A percentile compares a stretch with the other conserved stretches of the same genome.
These are phyloP conservation scores for Articulospora tetracladia DNA, from an alignment of 495 filamentous ascomycete species.

Conservation along the genomic window DNA sequence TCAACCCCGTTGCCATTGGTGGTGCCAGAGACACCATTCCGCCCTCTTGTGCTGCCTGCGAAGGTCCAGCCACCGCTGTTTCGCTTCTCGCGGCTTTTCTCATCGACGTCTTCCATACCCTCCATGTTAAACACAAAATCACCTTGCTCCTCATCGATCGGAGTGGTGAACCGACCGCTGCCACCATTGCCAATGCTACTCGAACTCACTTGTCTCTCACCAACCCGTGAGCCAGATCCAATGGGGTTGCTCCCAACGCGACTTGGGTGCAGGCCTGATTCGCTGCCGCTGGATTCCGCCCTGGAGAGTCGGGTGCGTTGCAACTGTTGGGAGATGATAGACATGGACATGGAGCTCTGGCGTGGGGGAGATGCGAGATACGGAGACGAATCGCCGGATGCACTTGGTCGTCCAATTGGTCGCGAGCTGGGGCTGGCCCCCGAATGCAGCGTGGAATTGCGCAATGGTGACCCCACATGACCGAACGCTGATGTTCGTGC, in stretches of 20 bases:
- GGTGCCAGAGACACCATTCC: slow-evolving; percentile 9
- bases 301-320: slow-evolving; percentile 48
- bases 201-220: slow-evolving; percentile 49
- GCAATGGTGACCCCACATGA: slow-evolving; percentile 89
- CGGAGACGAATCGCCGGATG: slow-evolving; percentile 55
- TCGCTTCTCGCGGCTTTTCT: slow-evolving; percentile 26
- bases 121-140: slow-evolving; percentile 82
- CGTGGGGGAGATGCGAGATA: slow-evolving; percentile 65
- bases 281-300: slow-evolving; percentile 27
- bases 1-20: slow-evolving; percentile 18
- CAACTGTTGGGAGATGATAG: slow-evolving; percentile 66
- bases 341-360: slow-evolving; percentile 45
- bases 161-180: slow-evolving; percentile 51
- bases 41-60: slow-evolving; percentile 7
- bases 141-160: slow-evolving; percentile 70
- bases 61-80: slow-evolving; percentile 30
- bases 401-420: slow-evolving; percentile 18
- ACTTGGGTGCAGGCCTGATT: slow-evolving; percentile 20
- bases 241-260: slow-evolving; percentile 23
- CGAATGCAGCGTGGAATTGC: slow-evolving; percentile 69
- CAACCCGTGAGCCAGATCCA: slow-evolving; percentile 13
- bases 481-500: slow-evolving; percentile 59
- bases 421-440: slow-evolving; percentile 55
- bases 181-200: slow-evolving; percentile 40
- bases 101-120: slow-evolving; percentile 58